These are phyloP conservation scores for Kodamaea derodonti DNA, from an alignment of 1,139 yeast species.

Conservation along the genomic window DNA sequence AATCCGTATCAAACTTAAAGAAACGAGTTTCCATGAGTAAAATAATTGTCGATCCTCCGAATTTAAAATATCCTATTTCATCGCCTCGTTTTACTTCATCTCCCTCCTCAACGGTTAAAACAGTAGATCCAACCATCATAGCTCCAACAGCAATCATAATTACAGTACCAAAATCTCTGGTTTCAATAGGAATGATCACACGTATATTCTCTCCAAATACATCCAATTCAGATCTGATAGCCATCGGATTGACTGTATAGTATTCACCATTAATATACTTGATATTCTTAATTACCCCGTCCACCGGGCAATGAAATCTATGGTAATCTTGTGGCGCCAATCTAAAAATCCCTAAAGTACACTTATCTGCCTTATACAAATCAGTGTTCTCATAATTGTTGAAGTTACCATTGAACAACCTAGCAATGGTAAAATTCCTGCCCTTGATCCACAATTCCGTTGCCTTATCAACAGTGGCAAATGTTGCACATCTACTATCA, in stretches of 20 bases:
- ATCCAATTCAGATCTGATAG: constrained; percentile 79
- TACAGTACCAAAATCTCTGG: constrained; percentile 71
- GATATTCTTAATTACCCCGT: constrained; percentile 66
- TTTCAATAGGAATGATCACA: constrained; percentile 69
- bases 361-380: constrained; percentile 34
- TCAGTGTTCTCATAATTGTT: constrained; percentile 45
- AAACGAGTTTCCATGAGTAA: constrained; percentile 40
- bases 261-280: constrained; percentile 80
- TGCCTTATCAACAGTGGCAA: constrained; percentile 58
- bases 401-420: constrained; percentile 59
- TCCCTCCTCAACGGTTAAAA: constrained; percentile 65
- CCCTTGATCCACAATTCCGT: constrained; percentile 91
- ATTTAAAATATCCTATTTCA: constrained; percentile 90
- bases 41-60: constrained; percentile 90
- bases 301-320: constrained; percentile 85
- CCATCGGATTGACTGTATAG: constrained; percentile 97
- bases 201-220: constrained; percentile 92
- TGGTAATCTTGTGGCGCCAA: constrained; percentile 98
- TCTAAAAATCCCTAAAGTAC: constrained; percentile 75
- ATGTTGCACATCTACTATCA: constrained; percentile 81
- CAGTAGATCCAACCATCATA: constrained; percentile 96
- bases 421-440: constrained; percentile 62
- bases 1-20: constrained; percentile 66
- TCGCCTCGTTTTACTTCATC: constrained; percentile 62
- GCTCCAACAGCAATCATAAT: constrained; percentile 88